phyloP scores from a whole-genome alignment of 176 grass and related monocot genomes.

The Carex littledalei region DNA sequence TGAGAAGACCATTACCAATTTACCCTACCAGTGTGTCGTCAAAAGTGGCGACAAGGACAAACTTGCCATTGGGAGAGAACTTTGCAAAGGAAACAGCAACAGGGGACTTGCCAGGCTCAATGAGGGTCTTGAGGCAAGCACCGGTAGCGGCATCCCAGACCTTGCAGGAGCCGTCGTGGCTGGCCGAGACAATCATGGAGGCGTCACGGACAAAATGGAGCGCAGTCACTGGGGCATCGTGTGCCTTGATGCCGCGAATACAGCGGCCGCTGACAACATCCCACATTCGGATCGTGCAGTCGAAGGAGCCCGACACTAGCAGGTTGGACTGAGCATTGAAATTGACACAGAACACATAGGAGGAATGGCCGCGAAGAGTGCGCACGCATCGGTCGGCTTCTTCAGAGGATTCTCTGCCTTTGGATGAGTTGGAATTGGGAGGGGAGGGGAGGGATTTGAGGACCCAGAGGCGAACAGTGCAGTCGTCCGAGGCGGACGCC shows the following conservation, averaged over 20 bases:
- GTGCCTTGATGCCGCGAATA: slow-evolving; percentile 56
- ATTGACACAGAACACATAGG: slow-evolving; percentile 83
- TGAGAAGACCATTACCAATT: neutral
- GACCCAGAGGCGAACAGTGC: slow-evolving; percentile 71
- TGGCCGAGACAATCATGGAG: slow-evolving; percentile 85
- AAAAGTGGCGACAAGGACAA: slow-evolving; percentile 66
- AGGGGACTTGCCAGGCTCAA: slow-evolving; percentile 59
- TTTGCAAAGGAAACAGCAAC: slow-evolving; percentile 69
- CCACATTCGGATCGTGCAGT: slow-evolving; percentile 78
- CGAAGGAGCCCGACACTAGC: slow-evolving; percentile 74
- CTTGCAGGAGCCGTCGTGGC: slow-evolving; percentile 92
- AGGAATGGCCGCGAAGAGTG: slow-evolving; percentile 57
- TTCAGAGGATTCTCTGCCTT: neutral
- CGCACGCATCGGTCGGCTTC: slow-evolving; percentile 61
- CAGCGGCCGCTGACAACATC: slow-evolving; percentile 56
- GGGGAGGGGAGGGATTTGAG: slow-evolving; percentile 43
- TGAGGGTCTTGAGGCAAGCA: slow-evolving; percentile 76
- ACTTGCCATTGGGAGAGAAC: slow-evolving; percentile 95
- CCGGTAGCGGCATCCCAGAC: slow-evolving; percentile 76
- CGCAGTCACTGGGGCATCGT: slow-evolving; percentile 63
- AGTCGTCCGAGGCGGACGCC: slow-evolving; percentile 87
- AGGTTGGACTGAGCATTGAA: slow-evolving; percentile 77
- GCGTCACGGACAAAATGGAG: slow-evolving; percentile 82
- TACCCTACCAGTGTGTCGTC: slow-evolving; percentile 70
- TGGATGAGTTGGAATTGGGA: neutral